A percentile compares a stretch with the other conserved stretches of the same genome.
These are phyloP conservation scores for Hypoxylon cercidicola DNA, from an alignment of 495 filamentous ascomycete species.

Conservation along the genomic window DNA sequence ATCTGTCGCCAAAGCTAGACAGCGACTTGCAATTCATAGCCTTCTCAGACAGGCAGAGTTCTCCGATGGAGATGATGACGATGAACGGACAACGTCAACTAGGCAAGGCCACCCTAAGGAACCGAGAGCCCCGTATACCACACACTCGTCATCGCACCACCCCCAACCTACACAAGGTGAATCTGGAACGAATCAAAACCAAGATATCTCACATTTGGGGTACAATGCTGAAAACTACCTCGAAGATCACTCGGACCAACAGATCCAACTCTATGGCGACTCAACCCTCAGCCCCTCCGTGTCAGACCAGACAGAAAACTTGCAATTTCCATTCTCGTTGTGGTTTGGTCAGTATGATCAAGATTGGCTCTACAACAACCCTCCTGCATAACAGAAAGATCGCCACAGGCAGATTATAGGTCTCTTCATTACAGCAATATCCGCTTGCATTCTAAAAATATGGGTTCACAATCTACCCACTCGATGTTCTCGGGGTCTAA, in stretches of 20 bases:
- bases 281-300: conserved; percentile 2
- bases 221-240: background rate
- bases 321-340: conserved; percentile 29
- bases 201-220: background rate
- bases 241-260: conserved; percentile 3
- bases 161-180: background rate
- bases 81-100: conserved; percentile 1
- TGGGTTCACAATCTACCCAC: too few relatives aligned
- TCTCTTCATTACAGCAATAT: too few relatives aligned
- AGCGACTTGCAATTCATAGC: conserved; percentile 32
- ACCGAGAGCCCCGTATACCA: background rate
- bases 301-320: conserved; percentile 9
- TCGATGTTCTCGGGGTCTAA: too few relatives aligned
- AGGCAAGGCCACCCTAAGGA: background rate
- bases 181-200: background rate
- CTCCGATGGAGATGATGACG: conserved; percentile 27
- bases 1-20: conserved; percentile 17
- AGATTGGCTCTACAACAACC: conserved; percentile 19
- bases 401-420: background rate
- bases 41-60: conserved; percentile 31
- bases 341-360: conserved; percentile 28
- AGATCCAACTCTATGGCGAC: conserved; percentile 6
- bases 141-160: background rate
- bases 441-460: too few relatives aligned
- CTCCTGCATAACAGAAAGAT: background rate